Evolutionary conservation across 805 yeast species (phyloP), one percentile per base, ranked within the genome.

Genomic region (Metschnikowia sp.): DNA sequence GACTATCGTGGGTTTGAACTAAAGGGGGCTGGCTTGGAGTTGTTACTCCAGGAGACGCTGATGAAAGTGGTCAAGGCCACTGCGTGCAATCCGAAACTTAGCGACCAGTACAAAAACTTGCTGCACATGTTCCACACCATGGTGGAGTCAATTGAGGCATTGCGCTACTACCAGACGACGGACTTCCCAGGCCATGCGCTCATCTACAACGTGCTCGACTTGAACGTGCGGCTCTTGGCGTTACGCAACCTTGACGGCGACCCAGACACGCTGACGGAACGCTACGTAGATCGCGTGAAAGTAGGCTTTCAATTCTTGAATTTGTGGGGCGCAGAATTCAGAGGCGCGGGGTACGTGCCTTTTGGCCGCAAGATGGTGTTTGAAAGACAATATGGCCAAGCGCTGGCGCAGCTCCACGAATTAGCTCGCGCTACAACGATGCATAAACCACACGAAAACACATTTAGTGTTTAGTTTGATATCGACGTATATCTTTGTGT

Each of bases 81-180:
- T 22, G 30, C 32, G 8, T 44, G 47, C 22, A 28, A 38, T 32
- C 5, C 28, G 7, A 19, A 22, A 3, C 39, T 44, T 7, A 12
- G 11, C 3, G 22, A 10, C 8, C n/a, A 39, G 29, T 19, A 33
- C 33, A n/a, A 28, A 3, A 33, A 13, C 13, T 22, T 32, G 9
- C 26, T 32, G 34, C 28, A 9, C 4, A 33, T 46, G 31, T 46
- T 31, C 31, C 13, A 32, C 4, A 11, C 15, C 31, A 46, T 46
- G 49, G 32, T 22, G 8, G 45, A 40, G 4, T n/a, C 45, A 1
- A 38, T 46, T n/a, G 49, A 46, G 29, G 13, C 41, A 12, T 46
- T 46, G 42, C 32, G 33, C 32, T 37, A 40, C 40, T 46, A 46
- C 32, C 28, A 37, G 28, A 19, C 2, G 3, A 15, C 42, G 13